Evolutionary conservation across 441 rosid genomes (phyloP).

Genomic region (Euphorbia schlechtendalii): DNA sequence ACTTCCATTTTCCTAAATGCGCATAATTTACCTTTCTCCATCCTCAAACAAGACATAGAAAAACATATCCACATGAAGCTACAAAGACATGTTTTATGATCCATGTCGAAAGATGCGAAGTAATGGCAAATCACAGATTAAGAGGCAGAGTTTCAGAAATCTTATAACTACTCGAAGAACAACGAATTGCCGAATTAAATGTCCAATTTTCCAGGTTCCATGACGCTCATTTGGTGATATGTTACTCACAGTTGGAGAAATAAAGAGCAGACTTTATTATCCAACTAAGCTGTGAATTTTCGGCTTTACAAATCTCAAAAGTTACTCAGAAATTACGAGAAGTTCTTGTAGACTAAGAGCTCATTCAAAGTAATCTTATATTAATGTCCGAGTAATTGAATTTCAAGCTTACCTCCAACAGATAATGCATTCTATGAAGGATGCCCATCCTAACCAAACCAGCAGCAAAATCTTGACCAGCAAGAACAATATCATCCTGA

Average conservation of each 20-base stretch:
- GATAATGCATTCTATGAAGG: slow-evolving; percentile 59
- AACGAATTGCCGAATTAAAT: too few species aligned
- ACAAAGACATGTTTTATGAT: background rate
- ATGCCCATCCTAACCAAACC: slow-evolving; percentile 92
- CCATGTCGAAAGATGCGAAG: background rate
- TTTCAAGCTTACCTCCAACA: slow-evolving; percentile 57
- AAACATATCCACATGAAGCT: background rate
- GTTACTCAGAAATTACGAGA: background rate
- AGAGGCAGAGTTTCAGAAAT: too few species aligned
- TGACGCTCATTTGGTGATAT: too few species aligned
- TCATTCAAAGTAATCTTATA: background rate
- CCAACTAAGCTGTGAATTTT: background rate
- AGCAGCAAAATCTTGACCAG: slow-evolving; percentile 89
- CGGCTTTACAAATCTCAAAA: background rate
- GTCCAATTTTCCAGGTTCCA: too few species aligned
- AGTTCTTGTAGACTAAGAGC: background rate
- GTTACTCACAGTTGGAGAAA: background rate
- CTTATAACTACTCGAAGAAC: too few species aligned
- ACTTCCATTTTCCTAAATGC: background rate
- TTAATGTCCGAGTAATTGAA: background rate
- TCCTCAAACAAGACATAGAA: background rate
- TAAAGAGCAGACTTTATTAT: background rate
- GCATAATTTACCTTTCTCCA: background rate
- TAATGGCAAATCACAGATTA: background rate
- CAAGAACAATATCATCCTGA: slow-evolving; percentile 75